Conservation (phyloP, 2,329 filamentous ascomycete species). For the Stylonectria norvegica region DNA sequence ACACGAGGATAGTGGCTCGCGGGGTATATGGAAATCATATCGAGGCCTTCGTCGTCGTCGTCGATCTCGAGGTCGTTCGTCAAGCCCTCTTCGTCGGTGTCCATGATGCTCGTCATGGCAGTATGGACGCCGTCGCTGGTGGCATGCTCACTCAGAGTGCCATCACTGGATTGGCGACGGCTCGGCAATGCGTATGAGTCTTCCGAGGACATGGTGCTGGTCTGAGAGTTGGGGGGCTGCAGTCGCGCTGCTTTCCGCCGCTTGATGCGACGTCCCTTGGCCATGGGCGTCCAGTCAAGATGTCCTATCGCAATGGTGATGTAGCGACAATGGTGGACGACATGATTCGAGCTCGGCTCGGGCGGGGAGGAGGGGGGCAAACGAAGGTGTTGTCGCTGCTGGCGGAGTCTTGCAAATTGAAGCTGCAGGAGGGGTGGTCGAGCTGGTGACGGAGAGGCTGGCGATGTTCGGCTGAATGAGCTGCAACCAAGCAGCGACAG, state of each 20-base stretch:
- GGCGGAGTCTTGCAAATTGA: too few relatives aligned
- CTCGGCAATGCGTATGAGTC: slow-evolving; percentile 27
- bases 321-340: slow-evolving; percentile 13
- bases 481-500: too few relatives aligned
- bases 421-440: not conserved
- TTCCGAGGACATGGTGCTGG: slow-evolving; percentile 32
- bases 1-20: slow-evolving; percentile 38
- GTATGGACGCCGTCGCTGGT: slow-evolving; percentile 34
- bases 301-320: slow-evolving; percentile 20
- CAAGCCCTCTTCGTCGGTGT: slow-evolving; percentile 31
- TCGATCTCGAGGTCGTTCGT: slow-evolving; percentile 18
- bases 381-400: not conserved
- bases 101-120: slow-evolving; percentile 37
- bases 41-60: slow-evolving; percentile 35
- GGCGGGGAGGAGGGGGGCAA: slow-evolving; percentile 4
- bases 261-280: slow-evolving; percentile 32
- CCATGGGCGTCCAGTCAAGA: slow-evolving; percentile 29
- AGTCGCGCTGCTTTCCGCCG: slow-evolving; percentile 25
- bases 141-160: slow-evolving; percentile 30
- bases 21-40: slow-evolving; percentile 44
- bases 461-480: too few relatives aligned
- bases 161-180: slow-evolving; percentile 34
- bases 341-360: slow-evolving; percentile 20
- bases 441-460: not conserved
- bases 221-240: slow-evolving; percentile 22